Percentiles rank a stretch among this genome's conserved stretches.
phyloP scores from a whole-genome alignment of 345 rosid genomes.

The Sonneratia alba region DNA sequence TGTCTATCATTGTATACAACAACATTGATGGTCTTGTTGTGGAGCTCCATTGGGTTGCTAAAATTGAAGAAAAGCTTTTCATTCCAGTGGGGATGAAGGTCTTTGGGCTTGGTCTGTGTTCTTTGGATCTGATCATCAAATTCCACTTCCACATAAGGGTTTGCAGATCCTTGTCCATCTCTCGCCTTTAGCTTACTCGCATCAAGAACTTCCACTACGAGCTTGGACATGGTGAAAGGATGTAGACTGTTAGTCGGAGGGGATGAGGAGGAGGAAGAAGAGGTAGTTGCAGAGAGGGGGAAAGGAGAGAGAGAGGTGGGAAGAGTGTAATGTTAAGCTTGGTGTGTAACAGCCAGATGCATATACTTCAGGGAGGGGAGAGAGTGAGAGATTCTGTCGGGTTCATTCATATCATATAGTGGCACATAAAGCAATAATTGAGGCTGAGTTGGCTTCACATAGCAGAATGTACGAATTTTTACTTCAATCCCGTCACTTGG shows the following conservation, averaged over 20 bases:
- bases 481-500: background rate
- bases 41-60: conserved; percentile 30
- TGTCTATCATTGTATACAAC: conserved; percentile 45
- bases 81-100: conserved; percentile 72
- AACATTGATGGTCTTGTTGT: conserved; percentile 39
- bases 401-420: background rate
- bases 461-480: background rate
- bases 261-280: conserved; percentile 12
- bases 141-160: conserved; percentile 59
- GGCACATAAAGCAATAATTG: background rate
- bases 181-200: conserved; percentile 78
- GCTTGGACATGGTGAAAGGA: conserved; percentile 40
- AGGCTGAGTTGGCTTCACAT: background rate
- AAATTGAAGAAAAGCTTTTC: conserved; percentile 52
- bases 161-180: conserved; percentile 77
- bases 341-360: conserved; percentile 24
- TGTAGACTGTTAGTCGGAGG: conserved; percentile 7
- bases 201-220: conserved; percentile 62
- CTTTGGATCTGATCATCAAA: conserved; percentile 48
- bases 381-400: background rate
- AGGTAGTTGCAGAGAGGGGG: conserved; percentile 17
- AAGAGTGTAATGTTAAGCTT: conserved; percentile 16
- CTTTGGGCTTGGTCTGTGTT: conserved; percentile 53
- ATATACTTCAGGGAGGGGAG: background rate
- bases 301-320: background rate